Evolutionary conservation across 2,329 filamentous ascomycete genomes (phyloP).

Genomic region (Venturiaceae sp.): DNA sequence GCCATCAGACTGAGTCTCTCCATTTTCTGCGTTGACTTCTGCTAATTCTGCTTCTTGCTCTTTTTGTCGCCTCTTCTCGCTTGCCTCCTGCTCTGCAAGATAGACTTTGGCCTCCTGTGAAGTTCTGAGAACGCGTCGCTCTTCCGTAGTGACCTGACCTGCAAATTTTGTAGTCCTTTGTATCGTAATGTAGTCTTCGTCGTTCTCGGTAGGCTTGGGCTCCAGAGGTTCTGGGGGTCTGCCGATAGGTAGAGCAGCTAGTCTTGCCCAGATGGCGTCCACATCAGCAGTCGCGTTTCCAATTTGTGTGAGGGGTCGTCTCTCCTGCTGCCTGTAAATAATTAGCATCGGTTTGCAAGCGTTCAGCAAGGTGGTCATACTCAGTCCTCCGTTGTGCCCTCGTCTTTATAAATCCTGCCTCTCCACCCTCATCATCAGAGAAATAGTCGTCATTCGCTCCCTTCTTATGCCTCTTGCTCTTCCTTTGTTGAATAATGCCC

Average conservation of each 20-base stretch:
- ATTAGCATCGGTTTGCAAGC: neutral
- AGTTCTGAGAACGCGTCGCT: constrained; percentile 53
- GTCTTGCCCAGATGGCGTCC: constrained; percentile 59
- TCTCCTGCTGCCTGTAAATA: constrained; percentile 44
- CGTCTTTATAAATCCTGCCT: constrained; percentile 60
- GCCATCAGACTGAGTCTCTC: constrained; percentile 15
- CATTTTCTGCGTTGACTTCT: constrained; percentile 25
- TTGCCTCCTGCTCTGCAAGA: constrained; percentile 27
- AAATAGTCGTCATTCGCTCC: constrained; percentile 14
- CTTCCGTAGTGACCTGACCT: constrained; percentile 60
- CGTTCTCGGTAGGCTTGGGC: constrained; percentile 10
- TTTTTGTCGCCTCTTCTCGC: constrained; percentile 4
- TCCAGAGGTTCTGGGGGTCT: constrained; percentile 16
- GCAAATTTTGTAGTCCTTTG: constrained; percentile 68
- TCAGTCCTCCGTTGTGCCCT: constrained; percentile 59
- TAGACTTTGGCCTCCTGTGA: constrained; percentile 47
- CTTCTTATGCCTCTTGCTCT: constrained; percentile 31
- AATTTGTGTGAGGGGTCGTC: constrained; percentile 39
- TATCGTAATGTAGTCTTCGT: constrained; percentile 46
- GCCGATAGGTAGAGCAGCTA: constrained; percentile 41
- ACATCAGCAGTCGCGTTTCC: constrained; percentile 62
- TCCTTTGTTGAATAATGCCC: constrained; percentile 53
- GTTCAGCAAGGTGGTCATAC: constrained; percentile 28
- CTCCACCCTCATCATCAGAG: constrained; percentile 35
- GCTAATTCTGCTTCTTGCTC: constrained; percentile 9